A percentile compares a stretch with the other conserved stretches of the same genome.
Conservation (phyloP, 352 stramenopile species). For the Phytopythium montanum region DNA sequence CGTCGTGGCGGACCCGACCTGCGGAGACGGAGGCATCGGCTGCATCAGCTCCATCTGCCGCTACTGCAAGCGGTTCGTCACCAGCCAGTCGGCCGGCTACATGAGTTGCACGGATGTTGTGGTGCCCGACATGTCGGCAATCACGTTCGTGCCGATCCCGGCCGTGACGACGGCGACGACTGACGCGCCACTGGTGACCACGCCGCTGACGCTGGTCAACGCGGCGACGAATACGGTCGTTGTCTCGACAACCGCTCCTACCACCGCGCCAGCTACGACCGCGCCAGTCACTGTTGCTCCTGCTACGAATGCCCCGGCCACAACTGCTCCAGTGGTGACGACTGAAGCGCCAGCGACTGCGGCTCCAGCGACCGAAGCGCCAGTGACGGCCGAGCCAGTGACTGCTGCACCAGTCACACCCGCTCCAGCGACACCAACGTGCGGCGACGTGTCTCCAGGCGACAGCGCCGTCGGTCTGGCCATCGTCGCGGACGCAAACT, state of each 20-base stretch:
- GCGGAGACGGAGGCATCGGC: conserved; percentile 21
- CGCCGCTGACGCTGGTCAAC: not conserved
- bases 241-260: not conserved
- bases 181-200: conserved; percentile 6
- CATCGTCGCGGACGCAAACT: conserved; percentile 18
- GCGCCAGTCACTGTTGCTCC: not conserved
- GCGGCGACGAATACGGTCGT: not conserved
- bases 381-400: not conserved
- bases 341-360: not conserved
- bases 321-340: not conserved
- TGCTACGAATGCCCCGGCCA: not conserved
- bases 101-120: conserved; percentile 15
- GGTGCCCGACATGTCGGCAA: conserved; percentile 8
- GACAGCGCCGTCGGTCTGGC: not conserved
- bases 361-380: not conserved
- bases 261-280: not conserved
- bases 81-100: conserved; percentile 18
- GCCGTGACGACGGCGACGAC: conserved; percentile 4
- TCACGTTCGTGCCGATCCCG: conserved; percentile 5
- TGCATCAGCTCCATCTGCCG: conserved; percentile 34
- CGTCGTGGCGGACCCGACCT: conserved; percentile 20
- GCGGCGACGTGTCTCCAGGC: not conserved
- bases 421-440: not conserved
- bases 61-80: conserved; percentile 29
- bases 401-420: not conserved